Evolutionary conservation across 2,329 filamentous ascomycete species (phyloP).

Genomic region (Delphinella strobiligena): DNA sequence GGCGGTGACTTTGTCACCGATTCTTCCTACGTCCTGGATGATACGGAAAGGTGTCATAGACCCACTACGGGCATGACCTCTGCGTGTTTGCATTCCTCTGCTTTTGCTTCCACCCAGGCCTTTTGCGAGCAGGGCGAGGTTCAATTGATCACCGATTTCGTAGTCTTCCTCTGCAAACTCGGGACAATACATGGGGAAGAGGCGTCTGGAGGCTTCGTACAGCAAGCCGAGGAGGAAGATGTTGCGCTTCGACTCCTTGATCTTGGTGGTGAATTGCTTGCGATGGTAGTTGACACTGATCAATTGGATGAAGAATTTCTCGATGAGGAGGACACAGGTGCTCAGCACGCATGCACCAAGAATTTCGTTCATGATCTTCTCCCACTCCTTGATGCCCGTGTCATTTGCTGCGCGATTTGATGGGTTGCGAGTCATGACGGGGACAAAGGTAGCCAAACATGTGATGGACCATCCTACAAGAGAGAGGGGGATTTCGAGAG

Average conservation of each 20-base stretch:
- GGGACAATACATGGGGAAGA: constrained; percentile 85
- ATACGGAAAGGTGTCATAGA: constrained; percentile 67
- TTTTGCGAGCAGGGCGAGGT: constrained; percentile 45
- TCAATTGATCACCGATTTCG: constrained; percentile 64
- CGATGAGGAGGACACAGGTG: constrained; percentile 58
- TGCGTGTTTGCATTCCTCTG: constrained; percentile 28
- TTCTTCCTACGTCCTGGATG: constrained; percentile 56
- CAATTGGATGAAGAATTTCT: constrained; percentile 68
- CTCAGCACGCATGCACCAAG: constrained; percentile 57
- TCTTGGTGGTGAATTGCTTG: constrained; percentile 67
- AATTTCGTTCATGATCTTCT: constrained; percentile 47
- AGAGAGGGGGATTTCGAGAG: constrained; percentile 49
- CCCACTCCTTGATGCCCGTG: constrained; percentile 32
- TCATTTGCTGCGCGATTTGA: constrained; percentile 13
- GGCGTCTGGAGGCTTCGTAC: constrained; percentile 75
- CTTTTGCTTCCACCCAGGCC: constrained; percentile 19
- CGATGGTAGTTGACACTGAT: constrained; percentile 80
- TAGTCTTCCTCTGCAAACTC: constrained; percentile 91
- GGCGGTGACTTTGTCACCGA: constrained; percentile 88
- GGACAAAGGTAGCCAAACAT: constrained; percentile 48
- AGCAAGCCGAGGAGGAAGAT: constrained; percentile 70
- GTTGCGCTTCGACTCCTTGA: constrained; percentile 82
- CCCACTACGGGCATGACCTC: constrained; percentile 41
- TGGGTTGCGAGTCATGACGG: constrained; percentile 22
- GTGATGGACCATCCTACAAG: constrained; percentile 49